Percentiles rank a stretch among this genome's conserved stretches.
phyloP scores from a whole-genome alignment of 345 rosid species.

The Lepidium sativum region DNA sequence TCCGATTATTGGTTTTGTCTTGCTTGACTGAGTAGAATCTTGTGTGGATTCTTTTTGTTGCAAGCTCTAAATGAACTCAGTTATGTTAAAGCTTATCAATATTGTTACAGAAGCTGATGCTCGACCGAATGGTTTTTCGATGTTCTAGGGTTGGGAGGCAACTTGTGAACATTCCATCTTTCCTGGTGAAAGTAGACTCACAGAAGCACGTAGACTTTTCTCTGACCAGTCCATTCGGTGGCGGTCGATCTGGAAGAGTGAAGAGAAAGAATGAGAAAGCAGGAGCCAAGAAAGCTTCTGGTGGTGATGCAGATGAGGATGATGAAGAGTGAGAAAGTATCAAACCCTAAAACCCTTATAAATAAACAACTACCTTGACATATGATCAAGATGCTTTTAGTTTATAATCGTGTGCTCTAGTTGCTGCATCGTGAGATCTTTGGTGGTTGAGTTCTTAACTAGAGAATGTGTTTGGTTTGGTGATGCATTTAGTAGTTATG shows the following conservation, averaged over 20 bases:
- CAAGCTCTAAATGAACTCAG: neutral
- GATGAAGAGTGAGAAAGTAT: slow-evolving; percentile 36
- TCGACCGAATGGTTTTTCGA: neutral
- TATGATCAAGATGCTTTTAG: neutral
- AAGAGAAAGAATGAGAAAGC: slow-evolving; percentile 36
- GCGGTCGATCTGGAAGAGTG: slow-evolving; percentile 41
- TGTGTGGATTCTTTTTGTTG: neutral
- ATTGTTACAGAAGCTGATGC: neutral
- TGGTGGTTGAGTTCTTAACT: neutral
- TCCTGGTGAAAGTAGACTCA: slow-evolving; percentile 35
- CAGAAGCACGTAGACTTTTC: slow-evolving; percentile 37
- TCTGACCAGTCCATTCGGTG: slow-evolving; percentile 37
- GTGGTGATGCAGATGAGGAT: slow-evolving; percentile 56
- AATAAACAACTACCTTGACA: neutral
- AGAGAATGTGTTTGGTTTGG: slow-evolving; percentile 5
- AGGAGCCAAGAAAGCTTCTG: slow-evolving; percentile 35
- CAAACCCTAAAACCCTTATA: neutral
- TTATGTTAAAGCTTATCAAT: neutral
- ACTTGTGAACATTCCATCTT: slow-evolving; percentile 36
- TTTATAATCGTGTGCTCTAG: neutral
- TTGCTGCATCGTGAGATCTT: neutral
- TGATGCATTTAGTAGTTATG: neutral
- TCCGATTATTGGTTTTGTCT: neutral
- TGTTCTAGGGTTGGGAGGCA: slow-evolving; percentile 35
- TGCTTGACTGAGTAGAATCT: neutral